Evolutionary conservation across 345 rosid species (phyloP), one percentile per base, ranked within the genome.

Genomic region (Moricandia arvensis): DNA sequence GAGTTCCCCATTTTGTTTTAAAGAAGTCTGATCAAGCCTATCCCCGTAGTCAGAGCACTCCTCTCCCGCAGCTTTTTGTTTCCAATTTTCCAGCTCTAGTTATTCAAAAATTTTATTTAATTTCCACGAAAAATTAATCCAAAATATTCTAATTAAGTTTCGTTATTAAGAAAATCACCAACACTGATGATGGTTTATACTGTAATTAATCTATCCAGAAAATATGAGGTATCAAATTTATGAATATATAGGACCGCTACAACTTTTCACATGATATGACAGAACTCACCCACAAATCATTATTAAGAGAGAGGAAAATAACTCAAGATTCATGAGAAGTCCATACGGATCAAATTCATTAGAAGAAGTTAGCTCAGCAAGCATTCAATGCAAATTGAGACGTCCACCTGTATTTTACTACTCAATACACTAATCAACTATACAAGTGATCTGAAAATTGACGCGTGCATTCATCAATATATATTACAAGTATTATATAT

Each of bases 301-400:
- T 38, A 15, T 2, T 21, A 34, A 21, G 16, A 71, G 68, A 31
- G 49, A 13, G 15, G 68, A 68, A 68, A 18, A 18, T 7, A 61
- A 31, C 34, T 21, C 7, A 24, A 21, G 29, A 62, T 51, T 34
- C 13, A 13, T 12, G 24, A 38, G 17, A 5, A 45, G 29, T 67
- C 18, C 51, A 9, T 1, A 59, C 27, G 53, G 41, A 47, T 59
- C 73, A 75, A 75, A 59, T 15, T 47, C 67, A n/a, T 45, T 47
- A 3, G 29, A 59, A 11, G 15, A 26, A 7, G 8, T 68, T 59
- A 51, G 73, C 41, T 60, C 71, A 57, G 43, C 74, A 69, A 35
- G n/a, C 80, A 76, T 76, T 76, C 13, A 76, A 76, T 76, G 75
- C 51, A 8, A 54, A 13, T n/a, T 5, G 16, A 76, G n/a, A 69